phyloP scores from a whole-genome alignment of 306 rosid genomes.

The Quercus rubra region DNA sequence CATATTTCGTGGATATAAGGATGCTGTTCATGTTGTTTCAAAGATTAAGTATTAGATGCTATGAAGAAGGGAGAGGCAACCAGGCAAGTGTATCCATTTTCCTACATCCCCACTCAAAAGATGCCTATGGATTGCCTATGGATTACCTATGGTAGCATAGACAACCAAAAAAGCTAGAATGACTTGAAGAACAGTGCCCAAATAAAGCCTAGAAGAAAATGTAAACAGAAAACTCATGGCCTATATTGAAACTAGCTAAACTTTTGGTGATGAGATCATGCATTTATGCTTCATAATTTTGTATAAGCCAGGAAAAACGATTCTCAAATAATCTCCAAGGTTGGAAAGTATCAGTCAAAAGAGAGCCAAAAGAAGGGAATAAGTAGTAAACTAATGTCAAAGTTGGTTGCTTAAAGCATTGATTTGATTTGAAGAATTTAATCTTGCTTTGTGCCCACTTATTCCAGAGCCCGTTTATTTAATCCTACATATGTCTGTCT shows the following conservation, averaged over 20 bases:
- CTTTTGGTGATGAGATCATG: constrained; percentile 11
- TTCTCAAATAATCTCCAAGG: constrained; percentile 33
- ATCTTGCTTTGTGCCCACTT: constrained; percentile 75
- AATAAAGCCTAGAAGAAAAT: background rate
- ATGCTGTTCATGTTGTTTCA: constrained; percentile 15
- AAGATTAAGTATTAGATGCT: constrained; percentile 51
- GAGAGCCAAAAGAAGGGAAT: constrained; percentile 39
- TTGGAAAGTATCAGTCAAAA: constrained; percentile 43
- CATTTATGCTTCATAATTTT: constrained; percentile 25
- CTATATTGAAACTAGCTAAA: constrained; percentile 15
- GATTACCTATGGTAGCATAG: constrained; percentile 4
- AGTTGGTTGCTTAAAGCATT: constrained; percentile 61
- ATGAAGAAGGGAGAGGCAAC: constrained; percentile 7
- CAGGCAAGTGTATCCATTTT: constrained; percentile 26
- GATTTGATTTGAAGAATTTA: constrained; percentile 61
- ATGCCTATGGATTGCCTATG: constrained; percentile 33
- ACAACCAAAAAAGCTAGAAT: background rate
- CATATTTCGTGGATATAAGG: constrained; percentile 10
- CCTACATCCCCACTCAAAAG: constrained; percentile 32
- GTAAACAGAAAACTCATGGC: constrained; percentile 47
- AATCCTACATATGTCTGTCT: constrained; percentile 21
- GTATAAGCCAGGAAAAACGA: constrained; percentile 12
- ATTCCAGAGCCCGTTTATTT: constrained; percentile 37
- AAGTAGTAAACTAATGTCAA: constrained; percentile 35
- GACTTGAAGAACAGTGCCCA: constrained; percentile 1